Conservation (phyloP, 306 rosid genomes). For the Trifolium pratense region DNA sequence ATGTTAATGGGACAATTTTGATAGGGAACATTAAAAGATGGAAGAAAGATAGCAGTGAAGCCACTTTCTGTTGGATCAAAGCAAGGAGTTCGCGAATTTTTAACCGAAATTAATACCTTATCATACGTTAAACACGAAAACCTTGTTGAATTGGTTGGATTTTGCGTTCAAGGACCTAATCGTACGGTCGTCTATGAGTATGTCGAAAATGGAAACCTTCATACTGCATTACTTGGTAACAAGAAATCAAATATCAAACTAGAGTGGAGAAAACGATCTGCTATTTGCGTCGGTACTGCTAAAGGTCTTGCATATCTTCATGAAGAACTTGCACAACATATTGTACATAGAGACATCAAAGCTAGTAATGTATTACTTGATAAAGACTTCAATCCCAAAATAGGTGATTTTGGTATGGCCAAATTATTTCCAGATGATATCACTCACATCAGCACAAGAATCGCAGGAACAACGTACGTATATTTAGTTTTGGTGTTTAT, state of each 20-base stretch:
- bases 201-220: constrained; percentile 80
- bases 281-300: constrained; percentile 78
- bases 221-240: constrained; percentile 74
- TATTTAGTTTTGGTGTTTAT: constrained; percentile 38
- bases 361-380: constrained; percentile 94
- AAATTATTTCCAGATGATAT: constrained; percentile 91
- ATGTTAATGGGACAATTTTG: constrained; percentile 41
- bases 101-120: constrained; percentile 76
- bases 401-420: constrained; percentile 98
- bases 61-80: constrained; percentile 81
- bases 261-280: constrained; percentile 85
- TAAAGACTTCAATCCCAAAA: constrained; percentile 72
- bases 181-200: constrained; percentile 86
- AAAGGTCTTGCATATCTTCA: constrained; percentile 87
- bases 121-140: constrained; percentile 82
- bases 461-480: constrained; percentile 96
- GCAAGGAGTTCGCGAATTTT: constrained; percentile 89
- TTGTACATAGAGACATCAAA: constrained; percentile 96
- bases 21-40: constrained; percentile 75
- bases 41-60: constrained; percentile 80
- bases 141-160: constrained; percentile 91
- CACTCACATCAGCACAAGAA: constrained; percentile 96
- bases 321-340: constrained; percentile 83
- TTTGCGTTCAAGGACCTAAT: constrained; percentile 68
- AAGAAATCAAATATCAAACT: constrained; percentile 47